A percentile compares a stretch with the other conserved stretches of the same genome.
Conservation (phyloP, 2,329 filamentous ascomycete genomes). For the Cladorrhinum sp. region DNA sequence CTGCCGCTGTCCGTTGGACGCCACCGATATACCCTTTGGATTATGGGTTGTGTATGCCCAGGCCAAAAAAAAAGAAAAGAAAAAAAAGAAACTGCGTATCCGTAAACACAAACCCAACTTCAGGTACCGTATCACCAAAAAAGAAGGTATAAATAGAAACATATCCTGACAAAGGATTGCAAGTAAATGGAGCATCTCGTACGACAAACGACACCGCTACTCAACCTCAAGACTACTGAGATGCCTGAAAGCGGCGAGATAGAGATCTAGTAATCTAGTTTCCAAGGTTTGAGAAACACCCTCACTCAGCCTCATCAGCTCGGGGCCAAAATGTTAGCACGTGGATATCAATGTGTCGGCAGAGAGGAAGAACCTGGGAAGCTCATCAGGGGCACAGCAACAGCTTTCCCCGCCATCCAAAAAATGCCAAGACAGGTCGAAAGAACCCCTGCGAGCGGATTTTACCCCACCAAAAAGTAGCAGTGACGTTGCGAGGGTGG, state of each 20-base stretch:
- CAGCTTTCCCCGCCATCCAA: not conserved
- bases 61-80: no score
- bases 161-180: not conserved
- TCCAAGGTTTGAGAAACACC: conserved; percentile 11
- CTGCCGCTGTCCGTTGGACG: conserved; percentile 10
- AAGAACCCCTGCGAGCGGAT: not conserved
- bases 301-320: conserved; percentile 11
- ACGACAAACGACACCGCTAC: not conserved
- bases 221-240: not conserved
- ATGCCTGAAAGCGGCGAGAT: conserved; percentile 15
- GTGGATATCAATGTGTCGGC: not conserved
- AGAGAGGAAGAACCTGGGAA: not conserved
- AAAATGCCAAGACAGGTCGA: conserved; percentile 2
- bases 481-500: conserved; percentile 23
- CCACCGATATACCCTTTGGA: not conserved
- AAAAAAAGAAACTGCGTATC: not conserved
- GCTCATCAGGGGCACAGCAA: not conserved
- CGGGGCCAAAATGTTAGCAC: not conserved
- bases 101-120: not conserved
- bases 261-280: not conserved
- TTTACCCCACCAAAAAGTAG: conserved; percentile 19
- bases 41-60: not conserved
- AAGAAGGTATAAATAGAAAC: not conserved
- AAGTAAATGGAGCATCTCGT: not conserved
- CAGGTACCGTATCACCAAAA: not conserved